phyloP scores from a whole-genome alignment of 1,284 basidiomycete genomes.

The Sporisorium graminicola region DNA sequence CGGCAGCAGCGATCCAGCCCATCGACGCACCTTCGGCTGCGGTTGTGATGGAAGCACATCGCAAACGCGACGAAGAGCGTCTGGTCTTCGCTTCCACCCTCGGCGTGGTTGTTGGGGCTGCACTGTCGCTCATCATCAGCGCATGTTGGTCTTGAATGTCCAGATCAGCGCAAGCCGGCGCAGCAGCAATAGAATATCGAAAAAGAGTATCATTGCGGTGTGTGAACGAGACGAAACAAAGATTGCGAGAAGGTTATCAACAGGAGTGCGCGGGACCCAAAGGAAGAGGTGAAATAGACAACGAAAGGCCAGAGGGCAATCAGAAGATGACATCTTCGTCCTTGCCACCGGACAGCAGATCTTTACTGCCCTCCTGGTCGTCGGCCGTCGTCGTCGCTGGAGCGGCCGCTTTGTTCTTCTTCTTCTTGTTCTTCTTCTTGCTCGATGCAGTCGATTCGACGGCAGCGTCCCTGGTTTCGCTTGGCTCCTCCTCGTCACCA shows the following conservation, averaged over 20 bases:
- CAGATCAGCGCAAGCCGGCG: not conserved
- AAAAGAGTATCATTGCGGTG: not conserved
- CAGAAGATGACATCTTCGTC: conserved; percentile 69
- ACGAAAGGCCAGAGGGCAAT: too few species aligned
- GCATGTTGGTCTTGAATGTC: conserved; percentile 27
- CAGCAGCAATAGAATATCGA: not conserved
- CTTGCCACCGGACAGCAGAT: conserved; percentile 64
- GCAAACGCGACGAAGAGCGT: conserved; percentile 25
- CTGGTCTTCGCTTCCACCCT: conserved; percentile 44
- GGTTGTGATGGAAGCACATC: not conserved
- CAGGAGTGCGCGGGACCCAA: not conserved
- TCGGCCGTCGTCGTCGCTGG: conserved; percentile 4
- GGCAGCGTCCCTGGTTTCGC: not conserved
- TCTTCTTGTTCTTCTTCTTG: conserved; percentile 33
- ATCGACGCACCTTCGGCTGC: not conserved
- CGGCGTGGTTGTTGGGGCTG: conserved; percentile 43
- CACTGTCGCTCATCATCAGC: conserved; percentile 39
- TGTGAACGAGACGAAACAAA: not conserved
- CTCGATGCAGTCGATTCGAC: not conserved
- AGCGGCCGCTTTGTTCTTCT: conserved; percentile 18
- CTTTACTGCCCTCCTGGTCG: conserved; percentile 36
- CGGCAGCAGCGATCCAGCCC: not conserved
- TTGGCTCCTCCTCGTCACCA: not conserved
- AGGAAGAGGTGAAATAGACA: not conserved
- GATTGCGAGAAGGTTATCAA: not conserved